phyloP scores from a whole-genome alignment of 169 alveolate species.

The Plasmodium yoelii region DNA sequence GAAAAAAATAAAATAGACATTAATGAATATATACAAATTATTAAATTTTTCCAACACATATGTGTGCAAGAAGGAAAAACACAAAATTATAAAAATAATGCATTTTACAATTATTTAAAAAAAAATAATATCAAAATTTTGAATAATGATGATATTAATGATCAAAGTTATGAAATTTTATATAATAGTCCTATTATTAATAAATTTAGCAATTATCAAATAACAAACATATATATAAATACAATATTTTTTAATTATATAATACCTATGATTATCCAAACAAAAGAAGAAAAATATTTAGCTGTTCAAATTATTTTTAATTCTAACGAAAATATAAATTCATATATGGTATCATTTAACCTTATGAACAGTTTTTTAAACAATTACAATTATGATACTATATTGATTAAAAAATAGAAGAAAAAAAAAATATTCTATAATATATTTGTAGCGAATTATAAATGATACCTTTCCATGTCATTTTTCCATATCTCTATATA shows the following conservation, averaged over 20 bases:
- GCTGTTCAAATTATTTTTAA: conserved; percentile 29
- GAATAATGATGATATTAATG: neutral
- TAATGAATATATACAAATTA: conserved; percentile 21
- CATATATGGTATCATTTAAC: conserved; percentile 18
- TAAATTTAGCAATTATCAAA: conserved; percentile 10
- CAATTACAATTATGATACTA: conserved; percentile 59
- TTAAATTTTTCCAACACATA: conserved; percentile 18
- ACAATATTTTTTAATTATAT: conserved; percentile 62
- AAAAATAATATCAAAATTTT: conserved; percentile 11
- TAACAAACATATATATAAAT: conserved; percentile 28
- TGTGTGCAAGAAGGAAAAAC: neutral
- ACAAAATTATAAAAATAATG: neutral
- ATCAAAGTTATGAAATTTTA: conserved; percentile 12
- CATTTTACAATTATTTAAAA: conserved; percentile 46
- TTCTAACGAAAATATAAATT: conserved; percentile 30
- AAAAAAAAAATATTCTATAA: neutral
- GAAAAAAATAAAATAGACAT: conserved; percentile 7
- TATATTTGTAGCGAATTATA: neutral
- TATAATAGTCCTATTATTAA: conserved; percentile 19
- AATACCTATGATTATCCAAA: conserved; percentile 63
- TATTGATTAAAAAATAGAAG: conserved; percentile 22
- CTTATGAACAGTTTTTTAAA: conserved; percentile 43
- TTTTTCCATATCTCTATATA: too few species aligned
- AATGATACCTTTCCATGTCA: too few species aligned
- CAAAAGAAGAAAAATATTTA: conserved; percentile 4